Conservation (phyloP, 192 early-diverging fungal genomes). For the Mortierella antarctica region DNA sequence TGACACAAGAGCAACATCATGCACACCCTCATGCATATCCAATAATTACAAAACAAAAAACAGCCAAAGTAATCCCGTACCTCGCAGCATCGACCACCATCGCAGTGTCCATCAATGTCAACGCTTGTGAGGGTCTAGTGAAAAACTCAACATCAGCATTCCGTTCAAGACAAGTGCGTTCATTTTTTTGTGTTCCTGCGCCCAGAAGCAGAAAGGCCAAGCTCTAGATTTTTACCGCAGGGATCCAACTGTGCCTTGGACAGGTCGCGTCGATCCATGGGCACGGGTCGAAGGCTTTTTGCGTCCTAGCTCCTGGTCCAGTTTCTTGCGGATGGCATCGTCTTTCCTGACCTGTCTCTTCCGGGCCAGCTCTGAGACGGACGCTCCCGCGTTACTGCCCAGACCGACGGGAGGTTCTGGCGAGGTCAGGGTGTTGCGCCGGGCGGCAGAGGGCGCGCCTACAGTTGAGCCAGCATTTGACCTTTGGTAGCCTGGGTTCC, state of each 20-base stretch:
- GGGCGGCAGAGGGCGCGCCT: not conserved
- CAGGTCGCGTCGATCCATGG: conserved; percentile 28
- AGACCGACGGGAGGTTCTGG: conserved; percentile 16
- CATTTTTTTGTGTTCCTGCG: not conserved
- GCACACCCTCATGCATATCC: not conserved
- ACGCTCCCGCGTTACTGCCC: conserved; percentile 1
- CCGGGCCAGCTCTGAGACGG: conserved; percentile 15
- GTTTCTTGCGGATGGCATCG: conserved; percentile 75
- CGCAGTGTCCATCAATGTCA: conserved; percentile 32
- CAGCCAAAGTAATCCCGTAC: conserved; percentile 69
- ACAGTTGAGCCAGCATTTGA: conserved; percentile 25
- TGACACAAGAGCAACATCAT: not conserved
- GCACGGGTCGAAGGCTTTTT: conserved; percentile 24
- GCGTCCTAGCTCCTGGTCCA: conserved; percentile 70
- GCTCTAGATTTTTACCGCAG: conserved; percentile 7
- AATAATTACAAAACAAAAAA: not conserved
- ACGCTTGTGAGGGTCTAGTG: conserved; percentile 37
- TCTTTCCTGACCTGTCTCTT: conserved; percentile 56
- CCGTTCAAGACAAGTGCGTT: not conserved
- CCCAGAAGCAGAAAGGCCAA: not conserved
- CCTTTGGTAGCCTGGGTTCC: conserved; percentile 26
- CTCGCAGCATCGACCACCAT: conserved; percentile 53
- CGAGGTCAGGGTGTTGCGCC: conserved; percentile 14
- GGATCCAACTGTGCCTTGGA: conserved; percentile 57
- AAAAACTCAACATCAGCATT: not conserved